Evolutionary conservation across 352 stramenopile species (phyloP), one percentile per base, ranked within the genome.

Genomic region (Pythium rhizo-oryzae): DNA sequence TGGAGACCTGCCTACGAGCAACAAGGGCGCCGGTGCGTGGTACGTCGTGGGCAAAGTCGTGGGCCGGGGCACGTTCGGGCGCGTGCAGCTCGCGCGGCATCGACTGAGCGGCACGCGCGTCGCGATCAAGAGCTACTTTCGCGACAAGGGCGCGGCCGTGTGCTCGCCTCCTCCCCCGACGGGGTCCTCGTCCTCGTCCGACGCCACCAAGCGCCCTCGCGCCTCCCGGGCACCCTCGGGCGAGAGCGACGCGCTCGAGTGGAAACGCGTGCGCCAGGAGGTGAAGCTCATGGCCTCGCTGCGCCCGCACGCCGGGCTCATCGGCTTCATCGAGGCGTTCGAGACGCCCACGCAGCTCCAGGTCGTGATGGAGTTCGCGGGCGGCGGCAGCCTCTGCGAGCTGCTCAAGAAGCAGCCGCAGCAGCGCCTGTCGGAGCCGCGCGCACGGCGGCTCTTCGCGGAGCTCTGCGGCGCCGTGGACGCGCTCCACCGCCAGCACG

Each of bases 71-170:
- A 84, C 84, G 0, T 92, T 90, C 44, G 82, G 80, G 7, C 71
- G 77, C 35, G 79, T 92, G 16, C 74, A 75, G 33, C 52, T 75
- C 16, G 84, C 70, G 23, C 70, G 52, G 8, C 82, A 92, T 25
- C 75, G 80, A 8, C 47, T 90, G 19, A 85, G 69, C 54, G 63
- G 54, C 11, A 74, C 72, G 0, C 49, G 54, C 5, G 84, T 92
- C 7, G 82, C 82, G 12, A 82, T 92, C 60, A 92, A 92, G 69
- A 88, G 74, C 35, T 92, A 92, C 70, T 67, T 65, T 8, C 74
- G 82, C 44, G 72, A 81, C 15, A 64, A 75, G 44, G 70, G 70
- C n/a, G 69, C 75, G 12, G 60, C 46, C 18, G 71, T 75, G 18
- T 91, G 82, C 23, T 78, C 72, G 19, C 33, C 69, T 15, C 60